Evolutionary conservation across 1,284 basidiomycete genomes (phyloP), one percentile per base, ranked within the genome.

Genomic region (Tilletia walkeri): DNA sequence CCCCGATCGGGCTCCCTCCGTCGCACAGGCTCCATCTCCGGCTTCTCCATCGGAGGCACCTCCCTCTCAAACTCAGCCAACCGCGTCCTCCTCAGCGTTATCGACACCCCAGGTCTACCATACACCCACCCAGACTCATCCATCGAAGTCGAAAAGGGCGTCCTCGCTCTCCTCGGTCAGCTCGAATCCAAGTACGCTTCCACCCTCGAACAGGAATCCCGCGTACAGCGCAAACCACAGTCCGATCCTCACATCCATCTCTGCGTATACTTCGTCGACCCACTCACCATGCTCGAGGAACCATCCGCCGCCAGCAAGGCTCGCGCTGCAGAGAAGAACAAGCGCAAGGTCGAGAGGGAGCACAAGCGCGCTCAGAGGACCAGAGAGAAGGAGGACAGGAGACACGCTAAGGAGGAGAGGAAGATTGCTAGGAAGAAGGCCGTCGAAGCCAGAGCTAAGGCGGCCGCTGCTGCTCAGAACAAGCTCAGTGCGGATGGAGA

Each of bases 71-170:
- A 63, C 59, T 34, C 59, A 9, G 34, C 59, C 59, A 63, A 63
- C 59, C 45, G 67, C 4, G 39, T 67, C n/a, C 47, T 67, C 38
- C 67, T 67, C 38, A 39, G 36, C 45, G 41, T 67, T 4, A 30
- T 47, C 18, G 67, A 67, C 67, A 67, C 67, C 24, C 67, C 67
- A n/a, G 67, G 67, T 14, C 39, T 67, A 20, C 59, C 59, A 3
- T 63, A 63, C 38, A 38, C 38, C 36, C 59, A 63, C 59, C 36
- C 59, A 36, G 59, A 63, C 59, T 39, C 30, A 7, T 34, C 59
- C 59, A 63, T 63, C 59, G 59, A 63, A 34, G 59, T 63, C 59
- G 59, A 63, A 16, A 34, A 38, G 4, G 34, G 59, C 59, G 38
- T 63, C 59, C 36, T 63, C 34, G 34, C 59, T 16, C 34, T 63